Evolutionary conservation across 208 protist genomes (phyloP).

Genomic region (Kentomonas sorsogonicus): DNA sequence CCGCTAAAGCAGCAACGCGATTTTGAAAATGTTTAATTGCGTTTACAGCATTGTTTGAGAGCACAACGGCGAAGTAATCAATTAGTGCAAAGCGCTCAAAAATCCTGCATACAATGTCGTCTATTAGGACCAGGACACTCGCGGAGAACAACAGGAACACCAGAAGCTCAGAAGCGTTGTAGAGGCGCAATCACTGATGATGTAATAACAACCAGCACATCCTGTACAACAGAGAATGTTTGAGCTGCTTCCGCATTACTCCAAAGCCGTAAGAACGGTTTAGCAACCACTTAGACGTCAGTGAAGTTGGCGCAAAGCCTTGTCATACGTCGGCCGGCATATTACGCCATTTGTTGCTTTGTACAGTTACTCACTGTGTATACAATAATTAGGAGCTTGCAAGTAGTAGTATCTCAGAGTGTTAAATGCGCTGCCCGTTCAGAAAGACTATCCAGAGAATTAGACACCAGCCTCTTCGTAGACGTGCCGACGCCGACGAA

Average conservation of each 20-base stretch:
- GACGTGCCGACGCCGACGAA: constrained; percentile 19
- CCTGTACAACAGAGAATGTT: too few species aligned
- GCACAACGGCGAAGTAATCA: too few species aligned
- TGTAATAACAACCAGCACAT: too few species aligned
- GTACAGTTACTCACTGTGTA: not conserved
- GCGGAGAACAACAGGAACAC: too few species aligned
- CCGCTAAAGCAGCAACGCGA: not conserved
- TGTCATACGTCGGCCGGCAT: not conserved
- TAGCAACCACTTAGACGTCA: not conserved
- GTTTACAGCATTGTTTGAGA: not conserved
- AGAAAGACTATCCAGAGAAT: not conserved
- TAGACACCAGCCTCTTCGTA: constrained; percentile 35
- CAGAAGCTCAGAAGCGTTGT: too few species aligned
- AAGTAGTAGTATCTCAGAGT: not conserved
- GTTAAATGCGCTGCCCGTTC: not conserved
- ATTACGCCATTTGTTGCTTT: not conserved
- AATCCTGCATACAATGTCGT: too few species aligned
- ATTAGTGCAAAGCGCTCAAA: too few species aligned
- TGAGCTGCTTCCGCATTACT: too few species aligned
- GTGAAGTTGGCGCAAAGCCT: not conserved
- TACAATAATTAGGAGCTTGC: not conserved
- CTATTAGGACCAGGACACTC: too few species aligned
- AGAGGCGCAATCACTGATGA: too few species aligned
- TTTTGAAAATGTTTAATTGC: not conserved
- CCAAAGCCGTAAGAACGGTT: too few species aligned